Conservation (phyloP, 805 yeast species). For the Ogataea ramenticola region DNA sequence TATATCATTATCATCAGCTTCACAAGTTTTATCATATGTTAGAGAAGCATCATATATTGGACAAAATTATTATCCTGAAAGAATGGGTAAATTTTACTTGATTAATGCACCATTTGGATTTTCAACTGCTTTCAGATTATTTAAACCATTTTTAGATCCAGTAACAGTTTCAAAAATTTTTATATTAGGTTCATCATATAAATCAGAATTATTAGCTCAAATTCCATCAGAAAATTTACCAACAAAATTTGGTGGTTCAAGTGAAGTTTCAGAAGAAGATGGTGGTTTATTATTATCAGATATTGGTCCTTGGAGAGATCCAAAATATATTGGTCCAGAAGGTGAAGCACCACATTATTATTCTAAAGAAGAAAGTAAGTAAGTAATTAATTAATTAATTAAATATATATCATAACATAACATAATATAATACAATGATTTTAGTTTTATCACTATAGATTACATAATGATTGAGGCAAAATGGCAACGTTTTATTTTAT, state of each 20-base stretch:
- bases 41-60: conserved; percentile 92
- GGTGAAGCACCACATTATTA: conserved; percentile 88
- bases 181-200: conserved; percentile 74
- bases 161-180: conserved; percentile 94
- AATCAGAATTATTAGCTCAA: conserved; percentile 80
- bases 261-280: conserved; percentile 55
- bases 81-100: conserved; percentile 96
- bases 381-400: no score
- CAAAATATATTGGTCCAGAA: conserved; percentile 84
- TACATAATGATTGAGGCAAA: no score
- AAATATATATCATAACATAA: no score
- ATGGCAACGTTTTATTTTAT: no score
- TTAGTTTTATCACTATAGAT: no score
- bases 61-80: conserved; percentile 96
- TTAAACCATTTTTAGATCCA: conserved; percentile 94
- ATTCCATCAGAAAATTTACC: conserved; percentile 93
- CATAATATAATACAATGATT: no score
- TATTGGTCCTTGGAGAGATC: conserved; percentile 96
- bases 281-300: conserved; percentile 86
- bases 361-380: no score
- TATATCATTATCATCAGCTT: conserved; percentile 76
- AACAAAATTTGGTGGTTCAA: conserved; percentile 78
- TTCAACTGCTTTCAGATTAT: conserved; percentile 83
- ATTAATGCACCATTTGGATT: conserved; percentile 98
- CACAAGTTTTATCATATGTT: conserved; percentile 80